phyloP scores from a whole-genome alignment of 805 yeast species.

The Priceomyces carsonii region DNA sequence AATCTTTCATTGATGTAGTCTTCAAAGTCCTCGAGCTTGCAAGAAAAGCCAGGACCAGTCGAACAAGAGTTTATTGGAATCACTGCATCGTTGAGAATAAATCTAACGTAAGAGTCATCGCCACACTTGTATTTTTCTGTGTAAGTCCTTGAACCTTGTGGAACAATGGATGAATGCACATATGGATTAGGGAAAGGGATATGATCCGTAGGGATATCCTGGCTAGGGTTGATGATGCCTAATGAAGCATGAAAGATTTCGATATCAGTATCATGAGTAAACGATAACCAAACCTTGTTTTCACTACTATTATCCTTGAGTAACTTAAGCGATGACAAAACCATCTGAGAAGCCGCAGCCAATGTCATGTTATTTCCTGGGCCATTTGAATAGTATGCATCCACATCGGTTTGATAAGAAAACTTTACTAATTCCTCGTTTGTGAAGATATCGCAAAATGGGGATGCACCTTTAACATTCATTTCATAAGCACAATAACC shows the following conservation, averaged over 20 bases:
- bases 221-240: slow-evolving; percentile 50
- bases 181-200: slow-evolving; percentile 51
- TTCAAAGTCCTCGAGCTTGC: slow-evolving; percentile 37
- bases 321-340: slow-evolving; percentile 50
- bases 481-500: slow-evolving; percentile 74
- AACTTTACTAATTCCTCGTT: slow-evolving; percentile 63
- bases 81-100: slow-evolving; percentile 42
- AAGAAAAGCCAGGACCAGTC: slow-evolving; percentile 44
- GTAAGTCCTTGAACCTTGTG: slow-evolving; percentile 42
- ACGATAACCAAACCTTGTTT: slow-evolving; percentile 63
- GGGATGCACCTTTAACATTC: slow-evolving; percentile 66
- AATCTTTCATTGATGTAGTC: slow-evolving; percentile 28
- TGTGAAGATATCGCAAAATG: slow-evolving; percentile 68
- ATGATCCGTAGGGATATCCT: slow-evolving; percentile 45
- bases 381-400: slow-evolving; percentile 61
- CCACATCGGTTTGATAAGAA: slow-evolving; percentile 61
- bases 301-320: slow-evolving; percentile 43
- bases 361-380: slow-evolving; percentile 60
- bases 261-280: slow-evolving; percentile 75
- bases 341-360: slow-evolving; percentile 59
- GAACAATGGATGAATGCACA: slow-evolving; percentile 39
- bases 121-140: slow-evolving; percentile 37
- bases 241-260: slow-evolving; percentile 63
- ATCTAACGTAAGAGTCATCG: slow-evolving; percentile 35
- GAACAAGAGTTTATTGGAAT: slow-evolving; percentile 34